phyloP scores from a whole-genome alignment of 2,329 filamentous ascomycete genomes.

The Mycosphaerelloides madeirae region DNA sequence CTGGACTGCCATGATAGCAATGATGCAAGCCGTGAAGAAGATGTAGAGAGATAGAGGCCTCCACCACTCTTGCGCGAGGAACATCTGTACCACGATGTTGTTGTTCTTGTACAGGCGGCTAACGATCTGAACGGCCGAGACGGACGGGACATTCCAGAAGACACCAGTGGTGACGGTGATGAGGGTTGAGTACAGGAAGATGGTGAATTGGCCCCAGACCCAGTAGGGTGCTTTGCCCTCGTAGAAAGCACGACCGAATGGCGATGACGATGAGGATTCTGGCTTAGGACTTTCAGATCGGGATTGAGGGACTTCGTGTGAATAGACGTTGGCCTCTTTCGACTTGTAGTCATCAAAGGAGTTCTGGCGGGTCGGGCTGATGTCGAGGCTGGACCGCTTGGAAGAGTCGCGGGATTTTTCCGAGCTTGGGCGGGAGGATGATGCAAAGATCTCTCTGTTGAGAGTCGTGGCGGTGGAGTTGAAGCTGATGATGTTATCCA shows the following conservation, averaged over 20 bases:
- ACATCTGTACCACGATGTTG: conserved; percentile 5
- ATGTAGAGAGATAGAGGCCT: conserved; percentile 39
- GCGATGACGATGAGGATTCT: conserved; percentile 30
- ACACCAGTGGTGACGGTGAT: conserved; percentile 45
- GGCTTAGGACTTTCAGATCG: conserved; percentile 4
- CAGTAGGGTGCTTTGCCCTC: conserved; percentile 47
- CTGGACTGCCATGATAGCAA: conserved; percentile 42
- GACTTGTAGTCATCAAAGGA: conserved; percentile 6
- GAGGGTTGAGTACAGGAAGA: conserved; percentile 49
- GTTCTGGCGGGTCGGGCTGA: conserved; percentile 6
- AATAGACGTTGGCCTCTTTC: not conserved
- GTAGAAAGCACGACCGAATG: conserved; percentile 56
- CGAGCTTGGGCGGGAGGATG: not conserved
- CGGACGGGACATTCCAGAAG: conserved; percentile 50
- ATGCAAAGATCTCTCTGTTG: conserved; percentile 7
- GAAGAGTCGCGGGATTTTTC: conserved; percentile 11
- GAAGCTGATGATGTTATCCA: conserved; percentile 16
- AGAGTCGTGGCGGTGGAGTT: conserved; percentile 29
- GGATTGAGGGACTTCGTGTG: not conserved
- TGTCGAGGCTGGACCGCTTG: conserved; percentile 19
- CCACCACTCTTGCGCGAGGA: conserved; percentile 15
- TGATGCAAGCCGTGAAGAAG: conserved; percentile 39
- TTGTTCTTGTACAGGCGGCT: conserved; percentile 32
- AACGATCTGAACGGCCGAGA: conserved; percentile 47
- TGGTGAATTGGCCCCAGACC: conserved; percentile 46